Evolutionary conservation across 2,329 filamentous ascomycete genomes (phyloP).

Genomic region (Blastomyces silverae): DNA sequence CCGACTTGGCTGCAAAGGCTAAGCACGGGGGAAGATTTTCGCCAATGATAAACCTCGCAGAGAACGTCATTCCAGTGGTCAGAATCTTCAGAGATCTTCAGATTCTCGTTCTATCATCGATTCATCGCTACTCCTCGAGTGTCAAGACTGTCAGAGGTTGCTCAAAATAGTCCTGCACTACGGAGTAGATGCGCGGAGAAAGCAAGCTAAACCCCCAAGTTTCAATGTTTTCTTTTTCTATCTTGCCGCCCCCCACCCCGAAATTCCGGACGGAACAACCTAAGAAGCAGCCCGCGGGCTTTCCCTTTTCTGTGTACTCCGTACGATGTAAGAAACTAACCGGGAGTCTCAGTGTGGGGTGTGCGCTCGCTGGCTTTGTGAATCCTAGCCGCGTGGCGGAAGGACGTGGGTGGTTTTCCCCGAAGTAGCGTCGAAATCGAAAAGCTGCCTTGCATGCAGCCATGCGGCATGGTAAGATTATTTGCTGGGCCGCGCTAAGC

Average conservation of each 20-base stretch:
- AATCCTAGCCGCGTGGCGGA: neutral
- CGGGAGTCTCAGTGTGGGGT: no score
- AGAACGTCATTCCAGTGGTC: neutral
- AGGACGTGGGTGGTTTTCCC: neutral
- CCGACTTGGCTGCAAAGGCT: neutral
- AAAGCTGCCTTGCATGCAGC: constrained; percentile 2
- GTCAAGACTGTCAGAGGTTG: neutral
- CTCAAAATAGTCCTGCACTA: neutral
- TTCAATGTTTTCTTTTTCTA: neutral
- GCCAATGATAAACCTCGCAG: neutral
- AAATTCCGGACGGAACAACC: no score
- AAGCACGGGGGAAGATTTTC: no score
- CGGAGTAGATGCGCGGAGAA: neutral
- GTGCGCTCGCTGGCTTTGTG: no score
- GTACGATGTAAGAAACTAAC: no score
- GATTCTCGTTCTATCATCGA: neutral
- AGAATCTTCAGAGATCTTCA: no score
- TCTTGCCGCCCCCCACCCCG: neutral
- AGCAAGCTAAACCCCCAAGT: neutral
- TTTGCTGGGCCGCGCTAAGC: constrained; percentile 3
- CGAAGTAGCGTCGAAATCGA: neutral
- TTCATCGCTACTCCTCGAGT: neutral
- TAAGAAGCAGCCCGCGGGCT: neutral
- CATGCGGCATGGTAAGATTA: neutral
- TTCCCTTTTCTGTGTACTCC: no score